Evolutionary conservation across 164 flowering plant species (phyloP).

Genomic region (Aristolochia fimbriata): DNA sequence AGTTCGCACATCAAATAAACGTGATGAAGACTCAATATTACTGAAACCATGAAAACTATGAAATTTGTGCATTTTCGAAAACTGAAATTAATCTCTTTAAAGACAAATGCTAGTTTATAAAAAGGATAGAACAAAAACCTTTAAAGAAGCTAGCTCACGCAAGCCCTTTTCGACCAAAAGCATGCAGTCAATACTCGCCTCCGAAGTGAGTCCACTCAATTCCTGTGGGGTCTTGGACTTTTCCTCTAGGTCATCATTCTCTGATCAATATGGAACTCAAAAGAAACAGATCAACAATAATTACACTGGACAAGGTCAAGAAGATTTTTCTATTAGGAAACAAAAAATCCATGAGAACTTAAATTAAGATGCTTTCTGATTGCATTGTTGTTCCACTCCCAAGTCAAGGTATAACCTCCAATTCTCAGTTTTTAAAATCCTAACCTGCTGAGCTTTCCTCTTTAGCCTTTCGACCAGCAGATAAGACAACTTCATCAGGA

Average conservation of each 20-base stretch:
- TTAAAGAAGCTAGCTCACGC: conserved; percentile 64
- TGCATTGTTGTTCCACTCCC: background rate
- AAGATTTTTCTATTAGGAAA: too few species aligned
- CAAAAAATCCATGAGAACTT: too few species aligned
- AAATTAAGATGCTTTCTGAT: background rate
- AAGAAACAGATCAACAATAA: background rate
- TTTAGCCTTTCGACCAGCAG: conserved; percentile 79
- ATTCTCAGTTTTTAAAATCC: background rate
- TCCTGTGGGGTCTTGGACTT: conserved; percentile 26
- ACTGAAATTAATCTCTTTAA: too few species aligned
- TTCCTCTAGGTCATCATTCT: conserved; percentile 30
- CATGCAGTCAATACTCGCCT: conserved; percentile 75
- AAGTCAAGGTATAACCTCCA: background rate
- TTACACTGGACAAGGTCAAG: too few species aligned
- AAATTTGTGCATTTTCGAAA: too few species aligned
- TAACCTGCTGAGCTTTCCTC: conserved; percentile 44
- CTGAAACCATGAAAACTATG: too few species aligned
- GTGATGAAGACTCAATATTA: too few species aligned
- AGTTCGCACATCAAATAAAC: too few species aligned
- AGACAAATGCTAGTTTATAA: background rate
- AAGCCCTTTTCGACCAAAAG: conserved; percentile 83
- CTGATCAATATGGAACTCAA: conserved; percentile 16
- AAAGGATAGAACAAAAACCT: conserved; percentile 33
- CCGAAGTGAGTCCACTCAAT: conserved; percentile 44
- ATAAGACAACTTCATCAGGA: conserved; percentile 68